Evolutionary conservation across 2,329 filamentous ascomycete species (phyloP).

Genomic region (Colletotrichum caudatum): DNA sequence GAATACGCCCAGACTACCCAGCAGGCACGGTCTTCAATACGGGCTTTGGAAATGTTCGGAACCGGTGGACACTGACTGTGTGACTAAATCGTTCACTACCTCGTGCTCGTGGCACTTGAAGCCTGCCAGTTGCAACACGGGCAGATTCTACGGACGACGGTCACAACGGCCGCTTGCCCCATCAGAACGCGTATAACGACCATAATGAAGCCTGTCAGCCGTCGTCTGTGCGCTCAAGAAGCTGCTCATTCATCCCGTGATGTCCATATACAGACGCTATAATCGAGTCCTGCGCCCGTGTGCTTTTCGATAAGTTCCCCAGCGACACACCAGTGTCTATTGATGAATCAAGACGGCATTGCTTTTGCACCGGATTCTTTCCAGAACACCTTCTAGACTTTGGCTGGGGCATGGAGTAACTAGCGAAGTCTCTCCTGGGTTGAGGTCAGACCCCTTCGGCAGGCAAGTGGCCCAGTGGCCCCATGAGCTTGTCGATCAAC

Average conservation of each 20-base stretch:
- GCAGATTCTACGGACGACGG: conserved; percentile 7
- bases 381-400: background rate
- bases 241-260: background rate
- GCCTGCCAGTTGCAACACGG: conserved; percentile 18
- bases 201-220: background rate
- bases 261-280: background rate
- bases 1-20: background rate
- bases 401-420: background rate
- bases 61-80: conserved; percentile 6
- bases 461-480: background rate
- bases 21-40: background rate
- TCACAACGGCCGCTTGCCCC: conserved; percentile 30
- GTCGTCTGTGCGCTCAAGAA: background rate
- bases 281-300: background rate
- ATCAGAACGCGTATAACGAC: conserved; percentile 17
- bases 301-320: background rate
- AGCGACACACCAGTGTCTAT: background rate
- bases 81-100: conserved; percentile 4
- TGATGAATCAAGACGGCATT: too few relatives aligned
- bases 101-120: conserved; percentile 8
- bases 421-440: background rate
- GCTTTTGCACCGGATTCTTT: background rate
- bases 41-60: background rate
- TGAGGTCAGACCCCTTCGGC: background rate
- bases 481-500: background rate